Base-by-base conservation (phyloP, 23 red algal genomes). In the Pyropia yezoensis region DNA sequence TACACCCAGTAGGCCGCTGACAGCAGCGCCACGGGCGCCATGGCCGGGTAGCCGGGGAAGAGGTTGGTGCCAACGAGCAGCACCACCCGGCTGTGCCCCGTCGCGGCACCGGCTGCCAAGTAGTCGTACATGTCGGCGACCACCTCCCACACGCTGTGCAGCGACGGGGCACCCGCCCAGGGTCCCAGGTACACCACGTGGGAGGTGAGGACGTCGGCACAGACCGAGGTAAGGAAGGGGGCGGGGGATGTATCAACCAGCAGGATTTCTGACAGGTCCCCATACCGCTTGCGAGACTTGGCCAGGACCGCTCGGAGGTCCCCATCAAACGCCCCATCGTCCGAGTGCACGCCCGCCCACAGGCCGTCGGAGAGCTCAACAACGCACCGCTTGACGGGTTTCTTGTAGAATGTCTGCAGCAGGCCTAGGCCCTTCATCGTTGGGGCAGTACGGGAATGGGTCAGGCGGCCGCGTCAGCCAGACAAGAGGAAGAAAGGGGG, bases 321-420 rank as follows among this genome's bases (percentile, higher is more conserved):
- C 23, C 52, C 57, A 16, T 72, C 75, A 26, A 89, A 89, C 32
- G 75, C 67, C n/a, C 77, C 25, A 7, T 63, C 50, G 51, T 89
- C 67, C 39, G 39, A 47, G 68, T 89, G 77, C 21, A 89, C 65
- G 13, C 65, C 74, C 61, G 77, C 63, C 45, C 76, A 67, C 17
- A 89, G 73, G 69, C 84, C 84, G 45, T 89, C 84, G 50, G 74
- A 52, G 30, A 89, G 68, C 61, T 89, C 84, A 11, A 60, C 17
- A 27, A 89, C 50, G 57, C 68, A 66, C 20, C 66, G 82, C 14
- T 29, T 45, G 30, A 65, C 76, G 23, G 82, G 82, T 61, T 77
- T 87, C 63, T 77, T 76, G 65, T 76, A 76, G 39, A 76, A 76
- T 34, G 69, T 65, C 63, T 73, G 68, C 20, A 84, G 68, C 24